Evolutionary conservation across 2,329 filamentous ascomycete species (phyloP).

Genomic region (Saccharata proteae): DNA sequence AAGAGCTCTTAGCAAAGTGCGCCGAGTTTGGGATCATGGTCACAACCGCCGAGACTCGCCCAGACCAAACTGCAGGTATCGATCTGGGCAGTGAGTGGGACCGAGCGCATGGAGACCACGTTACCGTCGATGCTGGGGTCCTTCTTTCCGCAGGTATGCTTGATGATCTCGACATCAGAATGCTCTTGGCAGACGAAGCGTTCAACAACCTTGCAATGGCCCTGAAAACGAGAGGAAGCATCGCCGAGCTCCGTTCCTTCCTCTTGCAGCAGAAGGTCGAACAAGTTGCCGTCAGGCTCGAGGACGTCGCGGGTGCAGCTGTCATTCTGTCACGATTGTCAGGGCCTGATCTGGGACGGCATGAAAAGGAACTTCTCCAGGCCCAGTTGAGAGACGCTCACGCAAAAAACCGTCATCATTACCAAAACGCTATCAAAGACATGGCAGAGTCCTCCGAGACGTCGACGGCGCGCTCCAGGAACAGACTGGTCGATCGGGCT

Average conservation of each 20-base stretch:
- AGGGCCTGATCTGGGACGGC: constrained; percentile 5
- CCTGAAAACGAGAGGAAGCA: constrained; percentile 18
- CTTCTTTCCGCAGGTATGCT: constrained; percentile 14
- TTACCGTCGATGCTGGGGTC: constrained; percentile 14
- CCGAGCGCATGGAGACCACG: constrained; percentile 9
- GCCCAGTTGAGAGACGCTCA: constrained; percentile 18
- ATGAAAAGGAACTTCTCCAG: constrained; percentile 13
- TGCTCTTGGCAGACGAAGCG: constrained; percentile 18
- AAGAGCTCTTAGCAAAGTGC: constrained; percentile 12
- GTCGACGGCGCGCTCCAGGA: constrained; percentile 13
- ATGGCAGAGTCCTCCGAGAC: constrained; percentile 10
- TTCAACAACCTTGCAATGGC: constrained; percentile 18
- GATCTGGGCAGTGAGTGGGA: constrained; percentile 17
- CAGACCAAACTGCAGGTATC: constrained; percentile 9
- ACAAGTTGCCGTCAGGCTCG: constrained; percentile 16
- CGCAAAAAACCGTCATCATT: constrained; percentile 16
- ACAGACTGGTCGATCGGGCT: constrained; percentile 18
- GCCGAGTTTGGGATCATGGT: constrained; percentile 12
- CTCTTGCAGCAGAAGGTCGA: constrained; percentile 18
- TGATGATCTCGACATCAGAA: constrained; percentile 11
- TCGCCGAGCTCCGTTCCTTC: constrained; percentile 15
- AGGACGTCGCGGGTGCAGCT: constrained; percentile 19
- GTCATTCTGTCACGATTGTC: constrained; percentile 16
- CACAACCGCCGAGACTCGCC: constrained; percentile 11
- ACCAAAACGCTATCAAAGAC: constrained; percentile 11